Evolutionary conservation across 2,329 filamentous ascomycete species (phyloP), one percentile per base, ranked within the genome.

Genomic region (Colletotrichum neosansevieriae): DNA sequence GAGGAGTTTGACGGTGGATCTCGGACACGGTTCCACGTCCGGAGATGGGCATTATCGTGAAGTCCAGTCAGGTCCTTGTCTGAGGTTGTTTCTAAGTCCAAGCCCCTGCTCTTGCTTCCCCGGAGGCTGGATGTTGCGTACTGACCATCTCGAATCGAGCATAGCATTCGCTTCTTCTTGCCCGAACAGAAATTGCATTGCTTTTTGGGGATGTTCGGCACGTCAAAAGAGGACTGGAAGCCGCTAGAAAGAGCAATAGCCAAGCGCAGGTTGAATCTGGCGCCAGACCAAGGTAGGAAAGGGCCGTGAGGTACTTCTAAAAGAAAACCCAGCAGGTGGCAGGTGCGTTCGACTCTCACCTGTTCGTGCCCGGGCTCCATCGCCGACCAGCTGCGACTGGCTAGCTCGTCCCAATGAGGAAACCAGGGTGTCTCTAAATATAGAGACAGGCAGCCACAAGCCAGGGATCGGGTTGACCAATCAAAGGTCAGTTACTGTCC

Each of bases 361-460:
- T 68, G 65, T 38, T 65, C 49, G 47, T 65, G 53, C 60, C 64
- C 53, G 45, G 50, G 42, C 51, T n/a, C 64, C 53, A 63, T 51
- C 19, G 29, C 51, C 44, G 44, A 58, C 51, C 42, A 44, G 51
- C 24, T 24, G 24, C 38, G 38, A 58, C 40, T 59, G 40, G 49
- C 54, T 65, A 68, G 61, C 13, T 32, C 56, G 11, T 44, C 54
- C 49, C 47, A 42, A 65, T 56, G 40, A 38, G 61, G 61, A 49
- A 65, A 19, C 54, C 19, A 15, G 13, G 32, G 5, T 60, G 17
- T 1, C 44, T 65, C 65, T 68, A 65, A 42, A 54, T 56, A 54
- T 68, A 68, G 65, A 17, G 3, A 13, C 34, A 65, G 54, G 53
- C 61, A 68, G 49, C 65, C 49, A 60, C 17, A 42, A 65, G 17